phyloP scores from a whole-genome alignment of 306 rosid species.

The Elaeagnus macrophylla region DNA sequence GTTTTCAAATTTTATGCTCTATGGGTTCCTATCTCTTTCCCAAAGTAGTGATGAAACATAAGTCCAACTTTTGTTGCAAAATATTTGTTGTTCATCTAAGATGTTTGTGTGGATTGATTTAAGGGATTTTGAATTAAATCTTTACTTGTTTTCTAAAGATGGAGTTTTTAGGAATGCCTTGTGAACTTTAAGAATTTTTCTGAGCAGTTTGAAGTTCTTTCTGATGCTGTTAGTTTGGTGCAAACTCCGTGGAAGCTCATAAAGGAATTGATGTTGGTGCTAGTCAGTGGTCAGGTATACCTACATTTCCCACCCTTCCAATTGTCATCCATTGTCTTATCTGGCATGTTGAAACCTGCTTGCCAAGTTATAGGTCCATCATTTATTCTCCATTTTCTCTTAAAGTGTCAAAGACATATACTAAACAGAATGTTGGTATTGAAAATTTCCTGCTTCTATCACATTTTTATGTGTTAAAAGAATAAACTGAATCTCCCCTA shows the following conservation, averaged over 20 bases:
- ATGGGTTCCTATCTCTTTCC: not conserved
- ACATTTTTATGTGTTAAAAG: not conserved
- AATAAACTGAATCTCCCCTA: not conserved
- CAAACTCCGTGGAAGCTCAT: slow-evolving; percentile 39
- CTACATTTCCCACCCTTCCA: not conserved
- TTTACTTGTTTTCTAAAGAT: slow-evolving; percentile 6
- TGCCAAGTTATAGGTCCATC: no score
- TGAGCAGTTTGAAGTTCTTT: slow-evolving; percentile 70
- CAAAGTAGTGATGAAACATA: not conserved
- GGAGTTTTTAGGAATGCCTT: slow-evolving; percentile 17
- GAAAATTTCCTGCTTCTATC: not conserved
- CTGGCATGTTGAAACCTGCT: no score
- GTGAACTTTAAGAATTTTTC: slow-evolving; percentile 11
- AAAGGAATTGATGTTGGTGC: slow-evolving; percentile 83
- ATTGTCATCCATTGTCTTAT: no score
- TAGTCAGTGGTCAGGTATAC: slow-evolving; percentile 92
- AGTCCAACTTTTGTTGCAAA: no score
- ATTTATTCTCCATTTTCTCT: no score
- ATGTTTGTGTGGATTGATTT: not conserved
- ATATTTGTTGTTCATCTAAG: not conserved
- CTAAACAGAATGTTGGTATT: no score
- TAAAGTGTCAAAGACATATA: no score
- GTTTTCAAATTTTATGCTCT: slow-evolving; percentile 11
- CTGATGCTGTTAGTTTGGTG: slow-evolving; percentile 53
- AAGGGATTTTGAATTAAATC: no score